Evolutionary conservation across 495 filamentous ascomycete species (phyloP).

Genomic region (Xylaria acuta): DNA sequence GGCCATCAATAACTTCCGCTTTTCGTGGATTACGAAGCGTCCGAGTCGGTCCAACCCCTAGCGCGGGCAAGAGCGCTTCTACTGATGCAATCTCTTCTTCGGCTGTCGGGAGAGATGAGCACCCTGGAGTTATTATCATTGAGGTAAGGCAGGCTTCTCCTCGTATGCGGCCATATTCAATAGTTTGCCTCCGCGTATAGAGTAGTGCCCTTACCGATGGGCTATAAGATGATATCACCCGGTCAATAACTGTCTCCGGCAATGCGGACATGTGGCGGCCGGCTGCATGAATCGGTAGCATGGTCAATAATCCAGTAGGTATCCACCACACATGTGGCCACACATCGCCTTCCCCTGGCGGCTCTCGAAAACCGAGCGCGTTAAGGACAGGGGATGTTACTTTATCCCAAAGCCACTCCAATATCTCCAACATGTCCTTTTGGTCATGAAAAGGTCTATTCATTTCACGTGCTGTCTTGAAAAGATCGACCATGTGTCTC

Average conservation of each 20-base stretch:
- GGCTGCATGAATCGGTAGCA: not conserved
- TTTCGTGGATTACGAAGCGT: not conserved
- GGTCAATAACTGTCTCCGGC: not conserved
- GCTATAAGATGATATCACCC: not conserved
- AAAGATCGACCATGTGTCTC: not conserved
- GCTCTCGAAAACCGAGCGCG: not conserved
- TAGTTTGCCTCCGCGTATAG: not conserved
- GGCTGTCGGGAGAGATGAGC: not conserved
- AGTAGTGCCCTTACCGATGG: not conserved
- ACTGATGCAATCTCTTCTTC: not conserved
- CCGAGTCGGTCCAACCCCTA: not conserved
- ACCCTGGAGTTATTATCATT: not conserved
- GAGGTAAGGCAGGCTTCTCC: not conserved
- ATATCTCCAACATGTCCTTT: not conserved
- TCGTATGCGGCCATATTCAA: not conserved
- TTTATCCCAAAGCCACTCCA: conserved; percentile 9
- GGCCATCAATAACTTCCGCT: not conserved
- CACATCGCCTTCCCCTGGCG: not conserved
- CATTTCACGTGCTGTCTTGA: not conserved
- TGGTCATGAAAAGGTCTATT: not conserved
- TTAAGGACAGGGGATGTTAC: not conserved
- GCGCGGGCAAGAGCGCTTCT: no score
- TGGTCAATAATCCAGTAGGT: not conserved
- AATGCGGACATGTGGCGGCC: not conserved
- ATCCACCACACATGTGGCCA: conserved; percentile 7